These are phyloP conservation scores for Naganishia sp. DNA, from an alignment of 1,284 basidiomycete species.

Conservation along the genomic window DNA sequence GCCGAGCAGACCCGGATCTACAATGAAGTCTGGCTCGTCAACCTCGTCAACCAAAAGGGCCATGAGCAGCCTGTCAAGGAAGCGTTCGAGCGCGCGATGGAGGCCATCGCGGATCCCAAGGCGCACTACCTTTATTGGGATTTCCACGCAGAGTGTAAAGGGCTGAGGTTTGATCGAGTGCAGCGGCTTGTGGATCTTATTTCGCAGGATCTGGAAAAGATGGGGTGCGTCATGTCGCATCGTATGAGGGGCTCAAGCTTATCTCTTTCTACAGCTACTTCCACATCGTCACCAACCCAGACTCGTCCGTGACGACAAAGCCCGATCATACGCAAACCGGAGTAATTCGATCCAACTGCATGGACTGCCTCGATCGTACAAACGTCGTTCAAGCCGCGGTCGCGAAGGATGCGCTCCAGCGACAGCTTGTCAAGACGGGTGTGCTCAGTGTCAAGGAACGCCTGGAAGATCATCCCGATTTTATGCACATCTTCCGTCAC, in stretches of 20 bases:
- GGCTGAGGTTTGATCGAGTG: constrained; percentile 94
- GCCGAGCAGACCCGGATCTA: constrained; percentile 74
- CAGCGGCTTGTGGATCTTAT: constrained; percentile 77
- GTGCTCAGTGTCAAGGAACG: constrained; percentile 69
- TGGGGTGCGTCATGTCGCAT: constrained; percentile 62
- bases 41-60: constrained; percentile 93
- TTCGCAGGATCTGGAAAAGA: constrained; percentile 68
- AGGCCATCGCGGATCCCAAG: constrained; percentile 46
- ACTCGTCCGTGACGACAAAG: constrained; percentile 44
- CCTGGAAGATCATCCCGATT: constrained; percentile 74
- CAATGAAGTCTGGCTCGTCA: constrained; percentile 80
- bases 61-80: constrained; percentile 95
- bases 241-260: constrained; percentile 34
- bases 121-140: constrained; percentile 96
- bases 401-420: constrained; percentile 78
- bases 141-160: constrained; percentile 94
- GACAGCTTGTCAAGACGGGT: constrained; percentile 72
- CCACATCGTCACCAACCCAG: constrained; percentile 54
- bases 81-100: constrained; percentile 79
- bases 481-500: constrained; percentile 83
- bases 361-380: constrained; percentile 95
- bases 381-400: constrained; percentile 92
- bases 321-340: constrained; percentile 58
- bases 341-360: constrained; percentile 60
- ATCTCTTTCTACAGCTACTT: constrained; percentile 65